Conservation (phyloP, 371 early-diverging fungal genomes). For the Sporodiniella umbellata region DNA sequence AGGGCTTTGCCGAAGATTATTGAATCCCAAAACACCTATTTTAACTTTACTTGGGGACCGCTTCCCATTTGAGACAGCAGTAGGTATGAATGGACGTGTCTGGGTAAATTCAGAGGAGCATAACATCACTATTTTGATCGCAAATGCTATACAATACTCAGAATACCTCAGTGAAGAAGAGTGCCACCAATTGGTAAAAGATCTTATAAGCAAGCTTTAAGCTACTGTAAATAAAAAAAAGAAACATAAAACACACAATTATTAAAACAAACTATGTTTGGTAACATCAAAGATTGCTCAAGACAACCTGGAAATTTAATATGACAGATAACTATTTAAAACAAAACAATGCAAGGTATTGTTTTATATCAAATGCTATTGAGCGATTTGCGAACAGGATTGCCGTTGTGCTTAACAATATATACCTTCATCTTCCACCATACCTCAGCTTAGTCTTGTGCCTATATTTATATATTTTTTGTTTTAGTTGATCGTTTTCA, state of each 20-base stretch:
- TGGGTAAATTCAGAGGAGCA: constrained; percentile 78
- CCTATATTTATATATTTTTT: too few species aligned
- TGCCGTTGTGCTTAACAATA: too few species aligned
- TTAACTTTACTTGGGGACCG: constrained; percentile 64
- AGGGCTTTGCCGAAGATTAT: constrained; percentile 69
- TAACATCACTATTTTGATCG: constrained; percentile 59
- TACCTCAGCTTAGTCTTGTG: too few species aligned
- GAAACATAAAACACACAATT: neutral
- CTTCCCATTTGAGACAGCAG: constrained; percentile 84
- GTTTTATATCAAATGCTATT: too few species aligned
- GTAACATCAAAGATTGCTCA: too few species aligned
- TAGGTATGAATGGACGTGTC: constrained; percentile 92
- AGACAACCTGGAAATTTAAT: too few species aligned
- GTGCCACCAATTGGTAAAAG: constrained; percentile 66
- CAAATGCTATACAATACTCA: constrained; percentile 73
- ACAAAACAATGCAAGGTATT: too few species aligned
- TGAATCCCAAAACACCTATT: constrained; percentile 69
- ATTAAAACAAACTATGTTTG: too few species aligned
- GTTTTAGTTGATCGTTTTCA: too few species aligned
- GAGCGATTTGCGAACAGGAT: too few species aligned
- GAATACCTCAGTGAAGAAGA: constrained; percentile 64
- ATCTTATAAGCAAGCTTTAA: constrained; percentile 17
- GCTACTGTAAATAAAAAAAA: neutral
- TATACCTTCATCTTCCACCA: too few species aligned
- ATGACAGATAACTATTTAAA: too few species aligned